Percentiles rank a stretch among this genome's conserved stretches.
These are phyloP conservation scores for Eucalyptus brandiana DNA, from an alignment of 345 rosid species.

Conservation along the genomic window DNA sequence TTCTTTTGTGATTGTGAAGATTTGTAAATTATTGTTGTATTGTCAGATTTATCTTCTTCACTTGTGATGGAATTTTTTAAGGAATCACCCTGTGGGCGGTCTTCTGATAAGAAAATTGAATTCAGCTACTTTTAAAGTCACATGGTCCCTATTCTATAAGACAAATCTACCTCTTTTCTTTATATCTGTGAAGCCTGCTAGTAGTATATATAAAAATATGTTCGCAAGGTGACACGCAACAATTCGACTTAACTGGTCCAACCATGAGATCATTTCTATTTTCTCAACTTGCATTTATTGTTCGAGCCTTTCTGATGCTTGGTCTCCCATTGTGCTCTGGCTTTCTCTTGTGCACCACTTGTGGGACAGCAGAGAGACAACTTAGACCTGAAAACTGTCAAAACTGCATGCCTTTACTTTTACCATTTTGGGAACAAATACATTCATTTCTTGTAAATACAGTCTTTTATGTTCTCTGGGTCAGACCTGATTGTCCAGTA, in stretches of 20 bases:
- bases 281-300: background rate
- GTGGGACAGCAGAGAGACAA: background rate
- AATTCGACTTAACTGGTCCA: background rate
- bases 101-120: background rate
- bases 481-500: background rate
- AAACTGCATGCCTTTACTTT: background rate
- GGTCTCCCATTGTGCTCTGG: background rate
- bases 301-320: background rate
- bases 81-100: background rate
- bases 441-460: background rate
- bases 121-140: background rate
- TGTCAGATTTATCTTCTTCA: background rate
- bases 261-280: background rate
- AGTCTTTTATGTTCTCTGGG: background rate
- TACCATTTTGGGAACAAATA: background rate
- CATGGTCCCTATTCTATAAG: background rate
- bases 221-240: background rate
- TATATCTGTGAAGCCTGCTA: background rate
- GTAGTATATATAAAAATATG: background rate
- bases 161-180: background rate
- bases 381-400: background rate
- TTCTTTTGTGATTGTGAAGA: background rate
- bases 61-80: background rate
- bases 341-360: background rate
- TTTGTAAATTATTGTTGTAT: background rate